Conservation (phyloP, 169 alveolate species). For the Plasmodium yoelii region DNA sequence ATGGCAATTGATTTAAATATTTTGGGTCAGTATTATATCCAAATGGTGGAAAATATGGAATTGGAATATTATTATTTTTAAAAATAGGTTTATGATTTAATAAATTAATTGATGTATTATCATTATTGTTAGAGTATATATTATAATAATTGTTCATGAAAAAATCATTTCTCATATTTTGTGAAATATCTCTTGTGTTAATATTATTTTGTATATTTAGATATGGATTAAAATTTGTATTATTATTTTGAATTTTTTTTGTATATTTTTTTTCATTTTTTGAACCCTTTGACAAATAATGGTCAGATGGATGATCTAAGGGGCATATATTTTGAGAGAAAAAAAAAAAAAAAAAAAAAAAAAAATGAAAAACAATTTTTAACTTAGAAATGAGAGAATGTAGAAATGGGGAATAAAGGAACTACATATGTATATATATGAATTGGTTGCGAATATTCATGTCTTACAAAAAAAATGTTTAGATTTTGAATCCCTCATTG, state of each 20-base stretch:
- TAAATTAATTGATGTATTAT: background rate
- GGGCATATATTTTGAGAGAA: background rate
- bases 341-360: background rate
- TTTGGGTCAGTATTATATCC: constrained; percentile 25
- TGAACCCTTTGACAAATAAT: constrained; percentile 17
- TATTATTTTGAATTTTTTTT: constrained; percentile 1
- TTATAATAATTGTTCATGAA: constrained; percentile 28
- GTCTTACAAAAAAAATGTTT: background rate
- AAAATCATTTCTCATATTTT: constrained; percentile 18
- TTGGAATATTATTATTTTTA: constrained; percentile 13
- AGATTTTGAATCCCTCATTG: constrained; percentile 73
- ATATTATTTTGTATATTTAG: constrained; percentile 21
- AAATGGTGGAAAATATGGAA: constrained; percentile 15
- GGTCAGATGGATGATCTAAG: constrained; percentile 30
- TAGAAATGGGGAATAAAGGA: background rate
- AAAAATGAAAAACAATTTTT: background rate
- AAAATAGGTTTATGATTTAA: constrained; percentile 2
- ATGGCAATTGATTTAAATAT: constrained; percentile 17
- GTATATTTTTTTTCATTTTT: constrained; percentile 21
- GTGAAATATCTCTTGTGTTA: constrained; percentile 37
- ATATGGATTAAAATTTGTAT: constrained; percentile 6
- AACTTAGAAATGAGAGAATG: background rate
- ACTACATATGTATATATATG: background rate
- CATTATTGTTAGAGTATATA: constrained; percentile 10
- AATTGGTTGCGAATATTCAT: background rate